Conservation (phyloP, 139 green algal species). For the Axilococcus clingmanii region DNA sequence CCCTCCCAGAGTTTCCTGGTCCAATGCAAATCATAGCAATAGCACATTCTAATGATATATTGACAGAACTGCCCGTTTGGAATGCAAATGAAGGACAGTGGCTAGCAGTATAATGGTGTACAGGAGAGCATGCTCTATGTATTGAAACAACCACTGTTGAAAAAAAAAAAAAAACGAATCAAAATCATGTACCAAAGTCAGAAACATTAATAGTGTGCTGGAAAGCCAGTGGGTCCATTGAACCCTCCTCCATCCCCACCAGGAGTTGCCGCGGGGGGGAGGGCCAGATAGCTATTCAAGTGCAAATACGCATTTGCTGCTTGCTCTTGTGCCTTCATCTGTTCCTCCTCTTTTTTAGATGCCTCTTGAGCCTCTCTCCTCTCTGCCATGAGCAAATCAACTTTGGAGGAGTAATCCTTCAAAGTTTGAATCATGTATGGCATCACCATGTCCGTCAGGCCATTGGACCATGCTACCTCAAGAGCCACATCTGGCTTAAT, state of each 20-base stretch:
- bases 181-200: background rate
- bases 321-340: constrained; percentile 37
- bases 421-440: constrained; percentile 93
- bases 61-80: background rate
- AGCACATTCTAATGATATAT: background rate
- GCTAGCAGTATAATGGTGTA: too few relatives aligned
- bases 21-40: constrained; percentile 1
- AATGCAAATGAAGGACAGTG: too few relatives aligned
- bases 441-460: constrained; percentile 84
- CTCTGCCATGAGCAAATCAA: constrained; percentile 46
- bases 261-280: constrained; percentile 6
- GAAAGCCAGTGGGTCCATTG: background rate
- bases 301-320: constrained; percentile 46
- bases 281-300: constrained; percentile 30
- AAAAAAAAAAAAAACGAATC: too few relatives aligned
- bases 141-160: too few relatives aligned
- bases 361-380: constrained; percentile 36
- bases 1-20: constrained; percentile 3
- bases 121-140: too few relatives aligned
- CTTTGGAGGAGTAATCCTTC: constrained; percentile 85
- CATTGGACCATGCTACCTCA: constrained; percentile 94
- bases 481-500: constrained; percentile 87
- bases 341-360: constrained; percentile 18
- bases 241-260: background rate
- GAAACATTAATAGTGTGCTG: background rate